Base-by-base conservation (phyloP, 2,329 filamentous ascomycete species). In the Aspergillus novofumigatus region DNA sequence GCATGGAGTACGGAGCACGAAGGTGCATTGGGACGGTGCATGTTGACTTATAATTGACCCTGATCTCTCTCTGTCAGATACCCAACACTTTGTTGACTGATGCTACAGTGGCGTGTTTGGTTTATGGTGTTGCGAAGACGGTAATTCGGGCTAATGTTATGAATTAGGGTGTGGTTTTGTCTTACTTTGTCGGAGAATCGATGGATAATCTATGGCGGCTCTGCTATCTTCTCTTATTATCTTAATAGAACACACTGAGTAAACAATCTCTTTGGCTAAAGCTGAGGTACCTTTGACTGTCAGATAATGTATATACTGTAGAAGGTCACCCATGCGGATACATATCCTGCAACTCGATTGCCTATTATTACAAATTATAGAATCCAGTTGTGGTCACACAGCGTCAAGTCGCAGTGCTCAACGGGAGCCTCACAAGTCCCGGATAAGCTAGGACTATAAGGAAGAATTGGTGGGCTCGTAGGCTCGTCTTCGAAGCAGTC, bases 331-430 rank as follows among this genome's bases (percentile, higher is more conserved):
- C 21, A 25, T 28, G 51, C 23, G 11, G 47, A 17, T 23, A 29
- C 9, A 42, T 20, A 20, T 4, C 11, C 23, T 11, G 42, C 21
- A 42, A 17, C 25, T n/a, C 41, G 42, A 41, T n/a, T 5, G 14
- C 32, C 14, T 7, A 35, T 6, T 17, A 6, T 4, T 38, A 17
- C 14, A 38, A 38, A 38, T 38, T 5, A 35, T 7, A 45, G 4
- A 14, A 29, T 14, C 42, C 55, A 53, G 11, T 42, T 26, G 6
- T 55, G 9, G 21, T 55, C 47, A 26, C 58, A 59, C 10, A 62
- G 21, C 50, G 57, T 61, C 57, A 53, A 32, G 28, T 59, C 41
- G 28, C 50, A 42, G 2, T 50, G 41, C 5, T 47, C 28, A 52
- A 47, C 38, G 14, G 17, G 11, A 23, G 21, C 4, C 10, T n/a